Conservation (phyloP, 2,329 filamentous ascomycete species). For the Aquanectria penicillioides region DNA sequence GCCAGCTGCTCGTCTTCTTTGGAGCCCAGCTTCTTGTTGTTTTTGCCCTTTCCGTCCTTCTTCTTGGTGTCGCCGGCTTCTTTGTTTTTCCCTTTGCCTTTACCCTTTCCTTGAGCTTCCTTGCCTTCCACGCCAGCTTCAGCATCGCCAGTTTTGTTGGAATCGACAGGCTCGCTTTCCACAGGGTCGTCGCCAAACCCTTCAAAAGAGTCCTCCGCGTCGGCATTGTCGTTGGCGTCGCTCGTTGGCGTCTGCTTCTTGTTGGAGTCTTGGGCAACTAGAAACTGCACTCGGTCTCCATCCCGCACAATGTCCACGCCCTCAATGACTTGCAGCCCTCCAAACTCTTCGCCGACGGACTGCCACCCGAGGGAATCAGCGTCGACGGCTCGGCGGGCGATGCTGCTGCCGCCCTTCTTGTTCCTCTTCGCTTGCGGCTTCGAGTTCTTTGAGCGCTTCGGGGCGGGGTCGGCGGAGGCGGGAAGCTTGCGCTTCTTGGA, state of each 20-base stretch:
- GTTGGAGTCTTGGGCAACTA: constrained; percentile 47
- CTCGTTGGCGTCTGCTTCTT: constrained; percentile 29
- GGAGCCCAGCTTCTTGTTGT: constrained; percentile 46
- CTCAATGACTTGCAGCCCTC: constrained; percentile 89
- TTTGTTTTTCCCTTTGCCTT: constrained; percentile 45
- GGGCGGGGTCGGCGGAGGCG: constrained; percentile 41
- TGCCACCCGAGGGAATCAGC: constrained; percentile 66
- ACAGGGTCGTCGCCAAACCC: constrained; percentile 67
- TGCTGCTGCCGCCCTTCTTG: constrained; percentile 43
- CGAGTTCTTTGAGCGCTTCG: constrained; percentile 50
- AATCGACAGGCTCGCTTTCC: constrained; percentile 45
- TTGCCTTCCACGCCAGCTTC: constrained; percentile 44
- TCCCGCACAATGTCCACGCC: constrained; percentile 85
- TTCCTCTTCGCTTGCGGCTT: constrained; percentile 32
- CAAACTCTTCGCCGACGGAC: constrained; percentile 94
- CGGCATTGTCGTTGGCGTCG: constrained; percentile 52
- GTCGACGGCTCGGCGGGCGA: constrained; percentile 48
- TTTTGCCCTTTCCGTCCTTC: constrained; percentile 39
- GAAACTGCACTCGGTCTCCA: constrained; percentile 67
- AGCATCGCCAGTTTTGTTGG: constrained; percentile 45
- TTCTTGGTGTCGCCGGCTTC: constrained; percentile 38
- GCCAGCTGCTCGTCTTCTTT: constrained; percentile 45
- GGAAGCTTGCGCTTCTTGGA: constrained; percentile 54
- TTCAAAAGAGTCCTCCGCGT: constrained; percentile 68
- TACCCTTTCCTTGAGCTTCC: constrained; percentile 41